Base-by-base conservation (phyloP, 78 protist species). In the Planoprotostelium fungivorum region DNA sequence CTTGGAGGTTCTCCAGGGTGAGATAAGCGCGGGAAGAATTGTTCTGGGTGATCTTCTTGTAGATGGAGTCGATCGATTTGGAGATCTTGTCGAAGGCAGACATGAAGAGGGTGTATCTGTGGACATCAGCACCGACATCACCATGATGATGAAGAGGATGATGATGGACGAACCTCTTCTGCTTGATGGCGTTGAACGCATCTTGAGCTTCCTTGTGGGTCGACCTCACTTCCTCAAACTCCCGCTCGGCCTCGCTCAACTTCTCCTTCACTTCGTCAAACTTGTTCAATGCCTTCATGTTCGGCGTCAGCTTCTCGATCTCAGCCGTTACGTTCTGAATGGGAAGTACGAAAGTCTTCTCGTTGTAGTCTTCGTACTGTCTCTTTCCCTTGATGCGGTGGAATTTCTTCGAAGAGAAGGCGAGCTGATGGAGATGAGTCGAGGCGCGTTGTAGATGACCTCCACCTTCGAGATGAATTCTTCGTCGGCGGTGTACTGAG, bases 21-120 rank as follows among this genome's bases (percentile, higher is more conserved):
- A 98, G 85, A 86, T 89, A 93, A 0, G 98, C 99, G 16, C 87
- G 87, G 39, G 31, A 9, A 1, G 35, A 91, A 28, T n/a, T 51
- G 88, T 5, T 25, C 51, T 35, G 34, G 0, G 99, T 98, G 36
- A 97, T 91, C 0, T 94, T 95, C 38, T 91, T 86, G 94, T 98
- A 98, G 28, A 97, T 87, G 35, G 38, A 0, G 0, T 37, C 83
- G 83, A 98, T 87, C 37, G 34, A 37, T 34, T 34, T 35, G 23
- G 91, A n/a, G 28, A 96, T 87, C 36, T 87, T 90, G 34, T 95
- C 73, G 88, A 95, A 96, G 0, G 96, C 94, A 0, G 16, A 10
- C 84, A 87, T 34, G 91, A 97, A 98, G 31, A 0, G 86, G 38
- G 84, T 87, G 34, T 1, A 9, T 28, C 93, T n/a, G n/a, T n/a